phyloP scores from a whole-genome alignment of 257 asterid species.

The Jaltomata sinuosa region DNA sequence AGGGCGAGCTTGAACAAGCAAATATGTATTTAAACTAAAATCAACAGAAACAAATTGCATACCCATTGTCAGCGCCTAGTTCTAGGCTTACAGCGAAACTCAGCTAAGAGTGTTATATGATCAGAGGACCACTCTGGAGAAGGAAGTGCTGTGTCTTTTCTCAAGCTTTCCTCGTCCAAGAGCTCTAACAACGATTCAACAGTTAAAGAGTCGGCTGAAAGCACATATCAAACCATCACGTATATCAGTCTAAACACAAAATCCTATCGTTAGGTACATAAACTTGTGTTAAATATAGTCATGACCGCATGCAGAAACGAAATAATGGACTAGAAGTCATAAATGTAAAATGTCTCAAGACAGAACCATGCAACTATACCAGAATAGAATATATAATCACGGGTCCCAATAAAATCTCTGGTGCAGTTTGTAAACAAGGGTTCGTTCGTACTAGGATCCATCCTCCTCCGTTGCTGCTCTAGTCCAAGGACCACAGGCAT shows the following conservation, averaged over 20 bases:
- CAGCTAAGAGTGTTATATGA: constrained; percentile 95
- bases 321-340: neutral
- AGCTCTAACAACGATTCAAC: constrained; percentile 96
- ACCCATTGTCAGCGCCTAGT: constrained; percentile 49
- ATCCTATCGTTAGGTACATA: neutral
- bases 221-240: neutral
- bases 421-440: constrained; percentile 90
- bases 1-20: neutral
- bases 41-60: neutral
- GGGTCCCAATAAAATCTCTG: constrained; percentile 82
- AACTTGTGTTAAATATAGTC: neutral
- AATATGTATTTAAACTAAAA: neutral
- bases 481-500: constrained; percentile 49
- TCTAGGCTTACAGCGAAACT: constrained; percentile 82
- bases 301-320: neutral
- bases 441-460: constrained; percentile 80
- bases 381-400: constrained; percentile 92
- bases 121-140: constrained; percentile 99
- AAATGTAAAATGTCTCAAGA: neutral
- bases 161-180: constrained; percentile 85
- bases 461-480: constrained; percentile 70
- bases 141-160: constrained; percentile 97
- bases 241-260: neutral
- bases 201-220: constrained; percentile 74
- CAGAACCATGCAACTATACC: constrained; percentile 31